Percentiles rank a stretch among this genome's conserved stretches.
Evolutionary conservation across 225 moss, liverwort and hornwort species (phyloP).

Genomic region (Polytrichum commune): DNA sequence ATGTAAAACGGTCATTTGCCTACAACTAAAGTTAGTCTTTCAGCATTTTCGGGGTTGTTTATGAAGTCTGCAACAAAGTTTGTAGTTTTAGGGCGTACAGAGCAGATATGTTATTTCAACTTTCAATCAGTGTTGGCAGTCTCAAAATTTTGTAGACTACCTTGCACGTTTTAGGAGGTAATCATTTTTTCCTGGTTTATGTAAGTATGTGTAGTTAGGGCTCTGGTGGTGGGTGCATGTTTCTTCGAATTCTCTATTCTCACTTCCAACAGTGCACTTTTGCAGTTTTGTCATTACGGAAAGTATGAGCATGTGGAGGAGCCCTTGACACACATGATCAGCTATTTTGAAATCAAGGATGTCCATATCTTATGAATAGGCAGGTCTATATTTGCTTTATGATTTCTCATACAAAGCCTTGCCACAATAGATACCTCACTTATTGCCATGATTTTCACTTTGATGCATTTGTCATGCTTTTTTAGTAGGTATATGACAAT

Average conservation of each 20-base stretch:
- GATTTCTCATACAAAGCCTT: not conserved
- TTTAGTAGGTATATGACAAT: no score
- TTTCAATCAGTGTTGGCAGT: not conserved
- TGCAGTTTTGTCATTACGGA: constrained; percentile 21
- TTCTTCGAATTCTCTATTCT: not conserved
- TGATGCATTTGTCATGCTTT: not conserved
- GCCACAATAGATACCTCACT: not conserved
- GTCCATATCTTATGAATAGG: not conserved
- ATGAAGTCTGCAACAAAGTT: no score
- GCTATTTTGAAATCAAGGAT: not conserved
- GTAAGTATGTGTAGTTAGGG: not conserved
- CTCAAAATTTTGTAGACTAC: not conserved
- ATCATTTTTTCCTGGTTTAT: not conserved
- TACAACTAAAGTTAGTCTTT: no score
- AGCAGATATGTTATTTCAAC: no score
- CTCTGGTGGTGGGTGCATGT: not conserved
- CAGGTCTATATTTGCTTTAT: not conserved
- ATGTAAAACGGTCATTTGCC: no score
- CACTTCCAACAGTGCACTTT: not conserved
- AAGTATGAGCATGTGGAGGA: constrained; percentile 1
- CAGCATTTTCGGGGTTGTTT: no score
- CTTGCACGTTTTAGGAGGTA: not conserved
- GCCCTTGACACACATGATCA: not conserved
- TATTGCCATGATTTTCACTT: not conserved
- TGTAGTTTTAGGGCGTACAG: no score